phyloP scores from a whole-genome alignment of 2,329 filamentous ascomycete species.

The Pyricularia pennisetigena region DNA sequence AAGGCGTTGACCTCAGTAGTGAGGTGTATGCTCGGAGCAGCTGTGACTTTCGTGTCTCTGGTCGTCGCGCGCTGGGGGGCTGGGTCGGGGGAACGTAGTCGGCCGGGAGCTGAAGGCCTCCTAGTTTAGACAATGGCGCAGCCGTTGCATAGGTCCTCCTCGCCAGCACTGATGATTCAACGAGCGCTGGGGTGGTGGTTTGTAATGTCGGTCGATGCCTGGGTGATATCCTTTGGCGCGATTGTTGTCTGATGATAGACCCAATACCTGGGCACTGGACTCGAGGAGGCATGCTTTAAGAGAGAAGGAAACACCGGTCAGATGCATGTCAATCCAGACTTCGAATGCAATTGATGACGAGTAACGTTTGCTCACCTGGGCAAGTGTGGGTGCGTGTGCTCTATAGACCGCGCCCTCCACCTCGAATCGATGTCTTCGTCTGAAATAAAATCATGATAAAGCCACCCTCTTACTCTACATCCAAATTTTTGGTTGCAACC shows the following conservation, averaged over 20 bases:
- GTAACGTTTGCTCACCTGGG: neutral
- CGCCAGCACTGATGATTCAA: neutral
- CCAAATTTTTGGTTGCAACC: neutral
- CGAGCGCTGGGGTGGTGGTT: neutral
- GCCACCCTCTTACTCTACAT: neutral
- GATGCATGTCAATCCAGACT: neutral
- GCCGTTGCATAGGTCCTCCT: slow-evolving; percentile 4
- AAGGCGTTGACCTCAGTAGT: slow-evolving; percentile 71
- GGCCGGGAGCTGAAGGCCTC: slow-evolving; percentile 24
- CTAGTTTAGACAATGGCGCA: neutral
- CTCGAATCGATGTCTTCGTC: neutral
- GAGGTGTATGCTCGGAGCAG: slow-evolving; percentile 80
- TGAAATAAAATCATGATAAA: neutral
- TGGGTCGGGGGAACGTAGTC: slow-evolving; percentile 57
- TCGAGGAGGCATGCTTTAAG: slow-evolving; percentile 15
- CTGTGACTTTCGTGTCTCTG: slow-evolving; percentile 85
- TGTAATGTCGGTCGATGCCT: neutral
- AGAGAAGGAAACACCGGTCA: neutral
- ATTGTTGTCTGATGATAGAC: slow-evolving; percentile 3
- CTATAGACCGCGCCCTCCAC: slow-evolving; percentile 1
- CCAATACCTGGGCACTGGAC: slow-evolving; percentile 12
- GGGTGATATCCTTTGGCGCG: neutral
- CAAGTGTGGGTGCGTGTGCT: neutral
- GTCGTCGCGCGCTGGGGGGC: slow-evolving; percentile 77
- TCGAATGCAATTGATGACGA: neutral